Base-by-base conservation (phyloP, 2,329 filamentous ascomycete genomes). In the Neopestalotiopsis rosae region DNA sequence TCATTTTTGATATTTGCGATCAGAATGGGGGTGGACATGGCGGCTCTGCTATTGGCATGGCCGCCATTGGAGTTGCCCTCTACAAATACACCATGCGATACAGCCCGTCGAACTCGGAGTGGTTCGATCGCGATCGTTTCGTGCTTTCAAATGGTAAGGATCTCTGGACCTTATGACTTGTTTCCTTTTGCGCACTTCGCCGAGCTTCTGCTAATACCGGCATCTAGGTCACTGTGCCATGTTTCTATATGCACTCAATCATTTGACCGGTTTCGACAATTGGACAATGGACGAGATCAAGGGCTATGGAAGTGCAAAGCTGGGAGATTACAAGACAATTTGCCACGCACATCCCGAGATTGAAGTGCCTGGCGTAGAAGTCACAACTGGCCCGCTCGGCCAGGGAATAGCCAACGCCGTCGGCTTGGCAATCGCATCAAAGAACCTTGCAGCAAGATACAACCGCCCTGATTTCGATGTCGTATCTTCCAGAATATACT, bases 31-130 rank as follows among this genome's bases (percentile, higher is more conserved):
- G 62, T n/a, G 40, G 62, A n/a, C 62, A 65, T 65, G 49, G 40
- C 30, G 30, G 32, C 24, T 68, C 67, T 71, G 72, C 78, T 20
- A 77, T 80, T 49, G 79, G 78, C 1, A 81, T 80, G 79, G 79
- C 79, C 5, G 78, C 78, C 2, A 79, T 80, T 38, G 79, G 79
- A 13, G 74, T 83, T 12, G 77, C 79, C 0, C 76, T 90, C 3
- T 91, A 83, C 82, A 89, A 88, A 72, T 87, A 90, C 74, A 81
- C 81, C 4, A 90, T 90, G 88, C 81, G 81, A 38, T 90, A 88
- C 70, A 82, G 85, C 1, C 88, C 88, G 0, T 77, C 82, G 5
- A 84, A 81, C 5, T 83, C 86, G 5, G 76, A 82, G 34, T 90
- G 79, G 72, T 89, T 90, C 79, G 88, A 89, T 74, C 80, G 88